A percentile compares a stretch with the other conserved stretches of the same genome.
Conservation (phyloP, 2,329 filamentous ascomycete species). For the Trichoderma asperellum region DNA sequence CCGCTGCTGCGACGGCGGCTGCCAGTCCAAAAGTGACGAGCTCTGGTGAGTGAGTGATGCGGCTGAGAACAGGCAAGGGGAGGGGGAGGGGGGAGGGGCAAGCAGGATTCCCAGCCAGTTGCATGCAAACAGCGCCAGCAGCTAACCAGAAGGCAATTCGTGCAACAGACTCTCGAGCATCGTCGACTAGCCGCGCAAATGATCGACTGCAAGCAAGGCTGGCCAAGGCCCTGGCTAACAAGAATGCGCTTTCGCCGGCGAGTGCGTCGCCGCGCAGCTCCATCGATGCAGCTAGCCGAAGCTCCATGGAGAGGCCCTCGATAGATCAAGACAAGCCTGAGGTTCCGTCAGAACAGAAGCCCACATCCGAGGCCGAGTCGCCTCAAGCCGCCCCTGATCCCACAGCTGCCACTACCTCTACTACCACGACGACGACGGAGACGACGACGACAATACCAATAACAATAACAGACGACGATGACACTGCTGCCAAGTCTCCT, state of each 20-base stretch:
- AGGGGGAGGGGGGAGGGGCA: neutral
- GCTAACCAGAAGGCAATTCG: slow-evolving; percentile 7
- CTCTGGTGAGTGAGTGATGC: slow-evolving; percentile 30
- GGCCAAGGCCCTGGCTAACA: slow-evolving; percentile 82
- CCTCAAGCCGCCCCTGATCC: neutral
- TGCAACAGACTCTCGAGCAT: slow-evolving; percentile 60
- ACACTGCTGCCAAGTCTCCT: neutral
- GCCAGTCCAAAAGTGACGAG: slow-evolving; percentile 13
- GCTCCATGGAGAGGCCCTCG: slow-evolving; percentile 39
- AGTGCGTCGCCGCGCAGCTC: slow-evolving; percentile 43
- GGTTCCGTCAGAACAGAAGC: slow-evolving; percentile 25
- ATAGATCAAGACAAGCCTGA: slow-evolving; percentile 37
- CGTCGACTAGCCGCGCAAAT: slow-evolving; percentile 56
- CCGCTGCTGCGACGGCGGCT: neutral
- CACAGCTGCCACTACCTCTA: neutral
- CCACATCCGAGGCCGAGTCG: slow-evolving; percentile 24
- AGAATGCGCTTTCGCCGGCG: slow-evolving; percentile 48
- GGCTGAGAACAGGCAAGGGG: neutral
- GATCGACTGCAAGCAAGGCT: slow-evolving; percentile 88
- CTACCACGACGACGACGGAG: neutral
- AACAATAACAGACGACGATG: neutral
- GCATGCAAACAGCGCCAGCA: neutral
- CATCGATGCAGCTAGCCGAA: slow-evolving; percentile 40
- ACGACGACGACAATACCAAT: slow-evolving; percentile 5
- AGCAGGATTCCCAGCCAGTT: neutral